Evolutionary conservation across 1,284 basidiomycete species (phyloP), one percentile per base, ranked within the genome.

Genomic region (Singerocomus inundabilis): DNA sequence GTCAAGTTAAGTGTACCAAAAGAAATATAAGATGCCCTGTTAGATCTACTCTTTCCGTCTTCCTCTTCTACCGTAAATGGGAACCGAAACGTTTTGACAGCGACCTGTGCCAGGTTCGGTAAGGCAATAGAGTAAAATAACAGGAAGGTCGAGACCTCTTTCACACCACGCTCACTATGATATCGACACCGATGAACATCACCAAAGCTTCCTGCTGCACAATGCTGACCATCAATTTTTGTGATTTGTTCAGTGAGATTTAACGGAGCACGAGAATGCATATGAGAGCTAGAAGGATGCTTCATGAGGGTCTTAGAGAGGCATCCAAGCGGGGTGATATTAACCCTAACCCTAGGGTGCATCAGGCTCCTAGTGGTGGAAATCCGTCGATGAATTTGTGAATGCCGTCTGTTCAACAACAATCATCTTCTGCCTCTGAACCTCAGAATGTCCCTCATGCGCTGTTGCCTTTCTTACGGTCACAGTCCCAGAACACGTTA

Each of bases 401-500:
- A 57, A 67, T 63, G 64, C 51, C 60, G 25, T 64, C 61, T 26
- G 47, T 57, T 28, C 54, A 61, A 48, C 53, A 52, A n/a, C 51
- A 59, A 18, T 39, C 63, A 8, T 52, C 53, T 13, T 38, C 58
- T 7, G 36, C 31, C 13, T 11, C 43, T 34, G 25, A 35, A 8
- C 46, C 52, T 9, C 44, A 60, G 46, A 59, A 60, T 52, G 66
- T 56, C 13, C 71, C 79, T 24, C 88, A 91, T 64, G 74, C 81
- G 3, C 69, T 91, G n/a, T 71, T 91, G 25, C 81, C 85, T 2
- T 98, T 97, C 70, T 77, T 99, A 32, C 87, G 93, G 57, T 82
- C 84, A 7, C 91, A 97, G 63, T 88, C 91, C 0, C 88, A 92
- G 63, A 86, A 81, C 43, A 88, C 90, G 34, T 77, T 96, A 51